phyloP scores from a whole-genome alignment of 805 yeast species.

The Kurtzmaniella fragi region DNA sequence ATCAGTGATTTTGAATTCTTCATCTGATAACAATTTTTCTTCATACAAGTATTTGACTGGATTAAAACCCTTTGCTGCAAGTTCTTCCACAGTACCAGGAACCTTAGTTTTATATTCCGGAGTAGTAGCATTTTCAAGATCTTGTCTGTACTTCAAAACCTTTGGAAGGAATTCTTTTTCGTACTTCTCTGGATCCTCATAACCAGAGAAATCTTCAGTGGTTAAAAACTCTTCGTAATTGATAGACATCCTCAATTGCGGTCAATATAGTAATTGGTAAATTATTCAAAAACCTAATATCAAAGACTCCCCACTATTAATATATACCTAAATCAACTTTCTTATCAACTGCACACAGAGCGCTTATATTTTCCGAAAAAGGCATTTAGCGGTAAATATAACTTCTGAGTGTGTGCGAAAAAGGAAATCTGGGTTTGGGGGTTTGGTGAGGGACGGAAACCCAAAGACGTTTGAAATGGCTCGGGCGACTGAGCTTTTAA shows the following conservation, averaged over 20 bases:
- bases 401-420: too few species aligned
- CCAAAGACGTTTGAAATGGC: too few species aligned
- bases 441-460: too few species aligned
- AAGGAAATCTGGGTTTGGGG: too few species aligned
- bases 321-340: too few species aligned
- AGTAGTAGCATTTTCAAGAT: constrained; percentile 23
- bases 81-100: constrained; percentile 27
- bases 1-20: constrained; percentile 36
- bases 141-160: constrained; percentile 34
- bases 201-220: constrained; percentile 24
- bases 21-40: constrained; percentile 26
- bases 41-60: constrained; percentile 31
- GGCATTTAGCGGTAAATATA: too few species aligned
- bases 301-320: too few species aligned
- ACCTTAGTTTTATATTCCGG: constrained; percentile 25
- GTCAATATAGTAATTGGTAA: too few species aligned
- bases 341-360: too few species aligned
- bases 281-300: background rate
- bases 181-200: constrained; percentile 40
- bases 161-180: constrained; percentile 41
- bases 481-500: too few species aligned
- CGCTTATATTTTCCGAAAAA: too few species aligned
- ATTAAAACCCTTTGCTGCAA: constrained; percentile 29
- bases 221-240: constrained; percentile 20
- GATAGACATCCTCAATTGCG: too few species aligned